phyloP scores from a whole-genome alignment of 441 rosid species.

The Codiaeum variegatum region DNA sequence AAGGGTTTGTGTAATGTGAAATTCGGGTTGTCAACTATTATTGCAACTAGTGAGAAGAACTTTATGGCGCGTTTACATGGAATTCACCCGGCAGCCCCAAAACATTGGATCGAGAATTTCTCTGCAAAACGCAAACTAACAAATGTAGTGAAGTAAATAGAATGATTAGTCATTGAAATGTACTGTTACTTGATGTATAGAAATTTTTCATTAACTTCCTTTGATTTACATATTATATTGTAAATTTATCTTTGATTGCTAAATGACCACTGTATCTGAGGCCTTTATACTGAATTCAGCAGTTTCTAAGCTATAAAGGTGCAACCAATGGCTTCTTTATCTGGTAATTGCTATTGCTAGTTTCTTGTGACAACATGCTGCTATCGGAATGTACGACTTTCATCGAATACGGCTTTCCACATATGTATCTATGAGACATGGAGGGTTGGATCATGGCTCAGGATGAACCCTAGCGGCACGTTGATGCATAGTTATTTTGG shows the following conservation, averaged over 20 bases:
- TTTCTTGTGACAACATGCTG: background rate
- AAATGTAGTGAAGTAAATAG: background rate
- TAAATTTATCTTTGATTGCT: background rate
- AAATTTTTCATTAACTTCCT: background rate
- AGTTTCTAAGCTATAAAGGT: background rate
- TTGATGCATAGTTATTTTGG: no score
- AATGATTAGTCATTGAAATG: background rate
- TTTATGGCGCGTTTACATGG: constrained; percentile 44
- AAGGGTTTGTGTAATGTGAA: constrained; percentile 37
- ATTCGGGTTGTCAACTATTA: constrained; percentile 55
- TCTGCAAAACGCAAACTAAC: constrained; percentile 22
- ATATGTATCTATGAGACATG: no score
- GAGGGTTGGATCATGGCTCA: no score
- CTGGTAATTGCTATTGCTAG: background rate
- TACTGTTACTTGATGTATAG: background rate
- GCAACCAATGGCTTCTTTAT: background rate
- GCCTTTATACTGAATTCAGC: background rate
- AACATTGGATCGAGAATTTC: constrained; percentile 49
- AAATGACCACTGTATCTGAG: background rate
- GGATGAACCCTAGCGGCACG: no score
- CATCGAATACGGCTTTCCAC: no score
- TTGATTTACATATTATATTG: background rate
- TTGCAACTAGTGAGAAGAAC: constrained; percentile 61
- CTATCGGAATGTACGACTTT: background rate
- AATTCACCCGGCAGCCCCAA: constrained; percentile 60